These are phyloP conservation scores for Teunomyces cretensis DNA, from an alignment of 805 yeast species.

Conservation along the genomic window DNA sequence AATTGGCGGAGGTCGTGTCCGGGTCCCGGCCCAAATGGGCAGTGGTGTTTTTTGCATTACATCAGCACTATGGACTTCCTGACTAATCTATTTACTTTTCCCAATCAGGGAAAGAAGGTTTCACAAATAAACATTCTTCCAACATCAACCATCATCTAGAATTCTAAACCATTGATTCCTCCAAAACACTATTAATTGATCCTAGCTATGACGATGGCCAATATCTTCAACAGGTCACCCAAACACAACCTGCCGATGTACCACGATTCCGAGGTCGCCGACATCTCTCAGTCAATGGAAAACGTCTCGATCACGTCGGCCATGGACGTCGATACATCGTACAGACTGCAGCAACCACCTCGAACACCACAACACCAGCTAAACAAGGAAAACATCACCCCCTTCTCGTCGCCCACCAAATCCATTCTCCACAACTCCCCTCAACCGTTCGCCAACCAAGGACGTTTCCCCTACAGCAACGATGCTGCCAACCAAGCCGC, in stretches of 20 bases:
- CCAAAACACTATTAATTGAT: not conserved
- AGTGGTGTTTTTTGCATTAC: no score
- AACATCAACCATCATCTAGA: not conserved
- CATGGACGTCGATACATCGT: conserved; percentile 37
- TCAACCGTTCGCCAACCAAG: conserved; percentile 9
- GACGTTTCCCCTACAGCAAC: conserved; percentile 8
- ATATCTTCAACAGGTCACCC: conserved; percentile 18
- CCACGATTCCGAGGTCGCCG: conserved; percentile 26
- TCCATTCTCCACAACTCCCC: conserved; percentile 36
- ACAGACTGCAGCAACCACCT: conserved; percentile 15
- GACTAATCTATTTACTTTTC: conserved; percentile 4
- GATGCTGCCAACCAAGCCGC: conserved; percentile 12
- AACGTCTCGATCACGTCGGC: conserved; percentile 37
- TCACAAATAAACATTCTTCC: conserved; percentile 2
- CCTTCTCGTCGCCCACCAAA: conserved; percentile 33
- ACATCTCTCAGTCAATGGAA: conserved; percentile 43
- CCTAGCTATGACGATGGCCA: conserved; percentile 11
- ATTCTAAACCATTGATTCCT: not conserved
- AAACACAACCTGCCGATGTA: conserved; percentile 15
- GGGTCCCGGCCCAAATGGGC: no score
- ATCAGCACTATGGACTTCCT: not conserved
- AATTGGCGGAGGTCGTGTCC: no score
- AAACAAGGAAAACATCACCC: conserved; percentile 40
- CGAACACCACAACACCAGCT: conserved; percentile 16
- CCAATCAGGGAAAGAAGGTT: not conserved